Base-by-base conservation (phyloP, 306 rosid genomes). In the Vachellia pachyceras region DNA sequence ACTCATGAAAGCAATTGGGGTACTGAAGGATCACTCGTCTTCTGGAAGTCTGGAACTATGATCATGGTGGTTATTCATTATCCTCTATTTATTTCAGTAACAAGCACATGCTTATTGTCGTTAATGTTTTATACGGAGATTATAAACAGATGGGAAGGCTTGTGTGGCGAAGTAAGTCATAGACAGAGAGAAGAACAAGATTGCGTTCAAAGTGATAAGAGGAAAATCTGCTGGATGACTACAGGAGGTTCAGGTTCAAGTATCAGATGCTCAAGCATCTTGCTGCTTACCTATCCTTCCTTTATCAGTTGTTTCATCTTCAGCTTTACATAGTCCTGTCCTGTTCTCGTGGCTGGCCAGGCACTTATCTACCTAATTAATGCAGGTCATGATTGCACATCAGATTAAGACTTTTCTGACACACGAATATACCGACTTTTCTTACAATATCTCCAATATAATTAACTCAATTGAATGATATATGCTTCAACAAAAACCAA, bases 121-220 rank as follows among this genome's bases (percentile, higher is more conserved):
- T 29, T 29, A 29, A 29, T 29, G 33, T 29, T 29, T 29, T 29
- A 29, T 29, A 29, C 33, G 33, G 33, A 29, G 33, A 29, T 29
- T 29, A 29, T 29, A 47, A 47, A 49, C 55, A 49, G n/a, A 49
- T 49, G 55, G 55, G 55, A 49, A 49, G 55, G 20, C 55, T 4
- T 49, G 55, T 14, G 55, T 14, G n/a, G 55, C 55, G 55, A 49
- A 49, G 55, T n/a, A 49, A n/a, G n/a, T 49, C 18, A 49, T 49
- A 49, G 55, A 49, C 55, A 49, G 55, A 49, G 55, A 49, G 55
- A n/a, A n/a, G n/a, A 49, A 49, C n/a, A 49, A 49, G 55, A 49
- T 49, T 4, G 55, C 14, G 17, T 49, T 49, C n/a, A 49, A 49
- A n/a, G n/a, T 49, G 55, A 15, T 49, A 49, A n/a, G 55, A 49